These are phyloP conservation scores for Penicillium nucicola DNA, from an alignment of 495 filamentous ascomycete species.

Conservation along the genomic window DNA sequence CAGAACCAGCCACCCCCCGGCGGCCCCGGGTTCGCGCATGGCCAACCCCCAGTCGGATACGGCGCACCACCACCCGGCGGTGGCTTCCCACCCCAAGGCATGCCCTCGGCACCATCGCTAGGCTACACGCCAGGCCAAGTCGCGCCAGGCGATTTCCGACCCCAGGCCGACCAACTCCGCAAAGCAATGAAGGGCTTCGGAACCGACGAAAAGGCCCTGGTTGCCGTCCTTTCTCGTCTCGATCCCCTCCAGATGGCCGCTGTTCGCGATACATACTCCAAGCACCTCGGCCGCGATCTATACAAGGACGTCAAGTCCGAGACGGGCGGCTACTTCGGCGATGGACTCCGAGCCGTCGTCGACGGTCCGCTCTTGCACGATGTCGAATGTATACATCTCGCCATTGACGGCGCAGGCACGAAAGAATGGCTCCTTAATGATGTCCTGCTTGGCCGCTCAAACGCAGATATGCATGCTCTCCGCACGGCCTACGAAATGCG, in stretches of 20 bases:
- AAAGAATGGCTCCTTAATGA: slow-evolving; percentile 85
- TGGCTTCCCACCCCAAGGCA: slow-evolving; percentile 19
- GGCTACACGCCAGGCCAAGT: slow-evolving; percentile 62
- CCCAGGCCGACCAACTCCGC: slow-evolving; percentile 66
- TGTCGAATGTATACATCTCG: slow-evolving; percentile 57
- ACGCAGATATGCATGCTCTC: slow-evolving; percentile 81
- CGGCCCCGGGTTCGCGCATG: slow-evolving; percentile 40
- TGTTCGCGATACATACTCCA: slow-evolving; percentile 62
- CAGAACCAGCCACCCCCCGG: slow-evolving; percentile 39
- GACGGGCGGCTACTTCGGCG: slow-evolving; percentile 67
- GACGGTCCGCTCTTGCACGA: slow-evolving; percentile 77
- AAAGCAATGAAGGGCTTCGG: slow-evolving; percentile 91
- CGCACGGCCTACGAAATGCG: slow-evolving; percentile 68
- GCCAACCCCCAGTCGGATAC: slow-evolving; percentile 13
- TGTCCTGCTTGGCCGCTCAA: slow-evolving; percentile 74
- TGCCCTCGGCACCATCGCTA: slow-evolving; percentile 52
- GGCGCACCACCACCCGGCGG: slow-evolving; percentile 39
- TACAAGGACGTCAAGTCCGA: slow-evolving; percentile 73
- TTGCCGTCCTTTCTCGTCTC: slow-evolving; percentile 59
- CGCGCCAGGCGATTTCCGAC: slow-evolving; percentile 60
- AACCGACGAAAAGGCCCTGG: slow-evolving; percentile 75
- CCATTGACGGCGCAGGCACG: slow-evolving; percentile 76
- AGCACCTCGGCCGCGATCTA: slow-evolving; percentile 61
- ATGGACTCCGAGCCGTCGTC: slow-evolving; percentile 65
- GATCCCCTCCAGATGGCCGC: slow-evolving; percentile 71